Conservation (phyloP, 345 rosid species). For the Aquilaria yunnanensis region DNA sequence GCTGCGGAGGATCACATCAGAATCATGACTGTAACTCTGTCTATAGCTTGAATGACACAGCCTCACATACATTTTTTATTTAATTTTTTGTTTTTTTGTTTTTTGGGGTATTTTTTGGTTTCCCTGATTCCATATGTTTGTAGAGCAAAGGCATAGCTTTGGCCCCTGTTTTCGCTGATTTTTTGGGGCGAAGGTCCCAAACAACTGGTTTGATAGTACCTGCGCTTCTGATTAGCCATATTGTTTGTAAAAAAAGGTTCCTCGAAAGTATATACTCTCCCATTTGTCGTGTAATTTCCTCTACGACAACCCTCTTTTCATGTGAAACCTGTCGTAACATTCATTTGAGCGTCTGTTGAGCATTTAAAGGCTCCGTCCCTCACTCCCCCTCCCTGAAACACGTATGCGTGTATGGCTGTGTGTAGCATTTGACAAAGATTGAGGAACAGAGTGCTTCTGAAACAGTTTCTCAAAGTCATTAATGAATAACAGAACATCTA, state of each 20-base stretch:
- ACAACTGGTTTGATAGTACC: slow-evolving; percentile 25
- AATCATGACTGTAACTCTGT: slow-evolving; percentile 13
- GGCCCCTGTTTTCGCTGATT: not conserved
- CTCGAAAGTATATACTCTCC: slow-evolving; percentile 34
- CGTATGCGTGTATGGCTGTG: not conserved
- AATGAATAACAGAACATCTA: not conserved
- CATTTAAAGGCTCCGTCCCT: not conserved
- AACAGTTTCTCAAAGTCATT: not conserved
- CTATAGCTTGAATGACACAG: slow-evolving; percentile 8
- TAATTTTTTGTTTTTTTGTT: slow-evolving; percentile 7
- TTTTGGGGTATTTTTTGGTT: slow-evolving; percentile 20
- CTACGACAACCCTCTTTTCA: not conserved
- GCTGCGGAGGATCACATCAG: slow-evolving; percentile 46
- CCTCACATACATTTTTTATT: slow-evolving; percentile 7
- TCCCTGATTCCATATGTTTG: slow-evolving; percentile 6
- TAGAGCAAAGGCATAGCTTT: slow-evolving; percentile 5
- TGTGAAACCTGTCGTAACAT: not conserved
- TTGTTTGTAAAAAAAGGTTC: slow-evolving; percentile 28
- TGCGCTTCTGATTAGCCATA: slow-evolving; percentile 18
- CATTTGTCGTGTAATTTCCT: slow-evolving; percentile 16
- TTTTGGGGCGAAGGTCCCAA: slow-evolving; percentile 20
- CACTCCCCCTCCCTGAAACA: not conserved
- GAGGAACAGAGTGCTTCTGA: not conserved
- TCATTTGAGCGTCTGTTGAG: not conserved
- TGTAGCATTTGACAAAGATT: not conserved